phyloP scores from a whole-genome alignment of 306 rosid genomes.

The Acmispon strigosus region DNA sequence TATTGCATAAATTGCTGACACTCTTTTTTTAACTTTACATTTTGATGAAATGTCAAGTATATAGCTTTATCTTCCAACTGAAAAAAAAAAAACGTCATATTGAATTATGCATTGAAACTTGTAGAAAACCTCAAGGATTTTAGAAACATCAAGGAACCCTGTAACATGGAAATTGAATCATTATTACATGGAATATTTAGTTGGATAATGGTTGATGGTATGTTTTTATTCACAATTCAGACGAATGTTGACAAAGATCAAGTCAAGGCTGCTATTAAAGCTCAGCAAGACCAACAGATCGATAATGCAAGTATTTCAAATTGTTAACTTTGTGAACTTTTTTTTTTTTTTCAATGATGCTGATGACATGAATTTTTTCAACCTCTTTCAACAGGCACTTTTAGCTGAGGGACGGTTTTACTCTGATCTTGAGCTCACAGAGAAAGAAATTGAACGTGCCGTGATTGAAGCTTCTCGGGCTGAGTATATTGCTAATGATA shows the following conservation, averaged over 20 bases:
- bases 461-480: constrained; percentile 91
- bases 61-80: not conserved
- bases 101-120: not conserved
- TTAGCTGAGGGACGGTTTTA: constrained; percentile 87
- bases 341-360: not conserved
- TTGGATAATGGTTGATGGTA: constrained; percentile 11
- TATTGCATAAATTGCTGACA: not conserved
- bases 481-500: constrained; percentile 55
- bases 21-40: not conserved
- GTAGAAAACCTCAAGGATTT: not conserved
- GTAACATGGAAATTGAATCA: not conserved
- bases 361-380: not conserved
- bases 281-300: constrained; percentile 85
- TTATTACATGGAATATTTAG: not conserved
- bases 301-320: constrained; percentile 62
- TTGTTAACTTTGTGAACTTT: not conserved
- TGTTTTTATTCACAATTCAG: constrained; percentile 42
- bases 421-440: constrained; percentile 98
- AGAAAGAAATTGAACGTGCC: constrained; percentile 87
- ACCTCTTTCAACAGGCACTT: constrained; percentile 61
- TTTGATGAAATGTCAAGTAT: not conserved
- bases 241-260: constrained; percentile 79
- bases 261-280: constrained; percentile 92
- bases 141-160: not conserved
- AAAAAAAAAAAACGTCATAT: not conserved